Evolutionary conservation across 1,139 yeast species (phyloP).

Genomic region (Lodderomyces theae): DNA sequence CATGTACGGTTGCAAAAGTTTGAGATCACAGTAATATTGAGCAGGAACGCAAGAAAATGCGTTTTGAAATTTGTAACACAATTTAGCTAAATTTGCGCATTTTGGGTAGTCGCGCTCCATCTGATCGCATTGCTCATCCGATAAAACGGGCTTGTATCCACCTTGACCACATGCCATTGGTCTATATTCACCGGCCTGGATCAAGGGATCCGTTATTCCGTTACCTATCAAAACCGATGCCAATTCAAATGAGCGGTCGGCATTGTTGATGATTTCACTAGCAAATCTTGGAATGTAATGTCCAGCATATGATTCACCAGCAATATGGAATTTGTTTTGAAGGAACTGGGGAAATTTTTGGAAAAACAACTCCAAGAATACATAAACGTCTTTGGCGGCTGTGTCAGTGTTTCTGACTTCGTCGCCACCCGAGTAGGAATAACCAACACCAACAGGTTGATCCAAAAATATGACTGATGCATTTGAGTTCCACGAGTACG

Average conservation of each 20-base stretch:
- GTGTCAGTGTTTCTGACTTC: conserved; percentile 60
- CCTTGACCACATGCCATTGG: conserved; percentile 88
- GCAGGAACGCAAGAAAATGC: conserved; percentile 94
- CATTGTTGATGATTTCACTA: conserved; percentile 62
- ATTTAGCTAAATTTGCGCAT: conserved; percentile 73
- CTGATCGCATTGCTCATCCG: conserved; percentile 57
- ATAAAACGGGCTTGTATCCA: conserved; percentile 66
- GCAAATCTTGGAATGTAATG: conserved; percentile 84
- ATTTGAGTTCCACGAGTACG: conserved; percentile 82
- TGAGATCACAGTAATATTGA: conserved; percentile 52
- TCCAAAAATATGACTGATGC: conserved; percentile 91
- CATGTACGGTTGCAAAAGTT: conserved; percentile 19
- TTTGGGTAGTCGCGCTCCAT: conserved; percentile 63
- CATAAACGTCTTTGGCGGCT: conserved; percentile 78
- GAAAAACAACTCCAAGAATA: conserved; percentile 74
- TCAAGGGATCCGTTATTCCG: conserved; percentile 75
- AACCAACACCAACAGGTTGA: conserved; percentile 93
- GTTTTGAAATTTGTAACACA: conserved; percentile 74
- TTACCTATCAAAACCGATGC: conserved; percentile 77
- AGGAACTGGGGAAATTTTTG: conserved; percentile 66
- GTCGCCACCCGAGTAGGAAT: conserved; percentile 61
- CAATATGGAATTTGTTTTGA: conserved; percentile 67
- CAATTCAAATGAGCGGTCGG: conserved; percentile 65
- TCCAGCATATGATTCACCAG: conserved; percentile 89
- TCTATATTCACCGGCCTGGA: conserved; percentile 65